A percentile compares a stretch with the other conserved stretches of the same genome.
phyloP scores from a whole-genome alignment of 352 stramenopile genomes.

The Pythium vanterpoolii region DNA sequence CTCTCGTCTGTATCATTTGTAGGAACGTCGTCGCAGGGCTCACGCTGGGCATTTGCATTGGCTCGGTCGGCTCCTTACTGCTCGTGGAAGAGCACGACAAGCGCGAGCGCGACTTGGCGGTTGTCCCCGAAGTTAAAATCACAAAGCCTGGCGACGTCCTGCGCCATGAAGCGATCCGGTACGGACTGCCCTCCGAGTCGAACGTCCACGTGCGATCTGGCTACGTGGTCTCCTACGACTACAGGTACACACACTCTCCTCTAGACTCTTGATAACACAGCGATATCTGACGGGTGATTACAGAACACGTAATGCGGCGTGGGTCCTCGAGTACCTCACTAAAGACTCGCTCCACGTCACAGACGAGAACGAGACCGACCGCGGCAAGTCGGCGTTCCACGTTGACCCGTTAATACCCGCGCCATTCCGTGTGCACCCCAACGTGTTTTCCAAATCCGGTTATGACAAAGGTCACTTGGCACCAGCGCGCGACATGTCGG shows the following conservation, averaged over 20 bases:
- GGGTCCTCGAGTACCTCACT: slow-evolving; percentile 84
- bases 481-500: slow-evolving; percentile 88
- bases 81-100: slow-evolving; percentile 10
- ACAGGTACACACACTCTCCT: slow-evolving; percentile 32
- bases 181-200: slow-evolving; percentile 55
- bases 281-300: not conserved
- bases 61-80: slow-evolving; percentile 14
- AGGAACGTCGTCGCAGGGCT: slow-evolving; percentile 18
- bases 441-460: slow-evolving; percentile 87
- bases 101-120: not conserved
- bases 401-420: slow-evolving; percentile 70
- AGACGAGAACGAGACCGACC: slow-evolving; percentile 76
- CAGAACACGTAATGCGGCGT: slow-evolving; percentile 81
- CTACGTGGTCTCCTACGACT: slow-evolving; percentile 86
- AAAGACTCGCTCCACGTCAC: slow-evolving; percentile 57
- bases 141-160: slow-evolving; percentile 15
- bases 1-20: not conserved
- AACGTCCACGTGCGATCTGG: slow-evolving; percentile 75
- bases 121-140: slow-evolving; percentile 4
- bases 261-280: not conserved
- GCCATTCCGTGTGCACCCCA: slow-evolving; percentile 84
- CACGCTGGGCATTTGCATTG: slow-evolving; percentile 12
- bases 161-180: slow-evolving; percentile 70
- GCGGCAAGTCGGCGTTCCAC: slow-evolving; percentile 85
- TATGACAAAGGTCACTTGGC: slow-evolving; percentile 95